phyloP scores from a whole-genome alignment of 257 asterid genomes.

The Solanum habrochaites region DNA sequence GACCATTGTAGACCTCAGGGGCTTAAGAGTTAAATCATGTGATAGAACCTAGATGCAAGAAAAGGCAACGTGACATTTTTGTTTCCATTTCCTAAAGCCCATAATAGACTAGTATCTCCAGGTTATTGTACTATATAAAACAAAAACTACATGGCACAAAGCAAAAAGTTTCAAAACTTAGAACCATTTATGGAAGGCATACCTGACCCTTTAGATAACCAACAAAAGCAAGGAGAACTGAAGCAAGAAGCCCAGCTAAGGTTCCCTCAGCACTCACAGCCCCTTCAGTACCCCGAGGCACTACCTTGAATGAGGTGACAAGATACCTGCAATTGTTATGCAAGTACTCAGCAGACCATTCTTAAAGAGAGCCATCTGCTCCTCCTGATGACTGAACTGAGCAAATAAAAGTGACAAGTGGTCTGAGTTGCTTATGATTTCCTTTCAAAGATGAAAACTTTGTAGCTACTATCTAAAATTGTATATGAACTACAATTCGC shows the following conservation, averaged over 20 bases:
- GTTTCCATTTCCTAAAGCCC: background rate
- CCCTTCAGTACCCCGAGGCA: slow-evolving; percentile 97
- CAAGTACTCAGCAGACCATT: background rate
- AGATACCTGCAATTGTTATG: slow-evolving; percentile 43
- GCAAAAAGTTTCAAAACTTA: background rate
- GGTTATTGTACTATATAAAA: background rate
- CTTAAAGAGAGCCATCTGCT: background rate
- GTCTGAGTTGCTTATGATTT: background rate
- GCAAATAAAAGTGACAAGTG: background rate
- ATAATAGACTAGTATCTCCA: background rate
- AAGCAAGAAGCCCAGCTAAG: slow-evolving; percentile 72
- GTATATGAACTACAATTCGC: background rate
- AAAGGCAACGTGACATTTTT: background rate
- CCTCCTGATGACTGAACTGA: background rate
- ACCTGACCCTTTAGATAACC: slow-evolving; percentile 62
- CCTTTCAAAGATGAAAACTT: background rate
- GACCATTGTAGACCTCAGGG: background rate
- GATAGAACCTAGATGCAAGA: background rate
- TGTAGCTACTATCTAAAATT: background rate
- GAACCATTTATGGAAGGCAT: background rate
- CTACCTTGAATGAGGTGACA: slow-evolving; percentile 87
- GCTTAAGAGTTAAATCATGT: background rate
- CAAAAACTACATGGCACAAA: background rate
- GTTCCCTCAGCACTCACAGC: slow-evolving; percentile 96
- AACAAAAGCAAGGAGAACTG: slow-evolving; percentile 68